phyloP scores from a whole-genome alignment of 2,329 filamentous ascomycete species.

The Diaporthe velutina region DNA sequence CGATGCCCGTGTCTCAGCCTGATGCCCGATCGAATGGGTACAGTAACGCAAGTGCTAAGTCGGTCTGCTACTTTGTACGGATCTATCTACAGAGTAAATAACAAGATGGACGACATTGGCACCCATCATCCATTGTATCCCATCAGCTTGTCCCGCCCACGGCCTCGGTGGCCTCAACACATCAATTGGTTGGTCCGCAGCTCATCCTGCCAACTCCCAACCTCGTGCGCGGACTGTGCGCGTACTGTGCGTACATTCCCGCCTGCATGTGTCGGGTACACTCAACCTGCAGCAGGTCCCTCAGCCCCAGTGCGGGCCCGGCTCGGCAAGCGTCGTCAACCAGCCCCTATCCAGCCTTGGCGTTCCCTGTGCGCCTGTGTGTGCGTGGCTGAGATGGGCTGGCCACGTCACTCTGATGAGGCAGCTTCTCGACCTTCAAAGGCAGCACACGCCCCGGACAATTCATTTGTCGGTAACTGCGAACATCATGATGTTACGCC shows the following conservation, averaged over 20 bases:
- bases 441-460: not conserved
- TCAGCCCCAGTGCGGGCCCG: constrained; percentile 16
- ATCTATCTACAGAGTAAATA: not conserved
- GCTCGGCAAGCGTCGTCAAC: constrained; percentile 24
- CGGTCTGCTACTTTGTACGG: not conserved
- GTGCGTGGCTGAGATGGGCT: not conserved
- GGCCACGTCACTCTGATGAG: constrained; percentile 22
- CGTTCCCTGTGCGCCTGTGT: not conserved
- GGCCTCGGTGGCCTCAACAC: not conserved
- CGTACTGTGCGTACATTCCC: not conserved
- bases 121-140: not conserved
- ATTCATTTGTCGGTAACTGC: constrained; percentile 4
- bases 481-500: not conserved
- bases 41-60: not conserved
- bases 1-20: not conserved
- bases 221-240: constrained; percentile 1
- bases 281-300: not conserved
- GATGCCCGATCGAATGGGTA: not conserved
- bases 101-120: not conserved
- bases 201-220: not conserved
- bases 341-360: constrained; percentile 1
- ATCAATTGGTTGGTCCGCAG: constrained; percentile 5
- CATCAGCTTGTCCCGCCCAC: not conserved
- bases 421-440: not conserved
- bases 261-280: constrained; percentile 15